Evolutionary conservation across 441 rosid species (phyloP).

Genomic region (Bruguiera hainesii): DNA sequence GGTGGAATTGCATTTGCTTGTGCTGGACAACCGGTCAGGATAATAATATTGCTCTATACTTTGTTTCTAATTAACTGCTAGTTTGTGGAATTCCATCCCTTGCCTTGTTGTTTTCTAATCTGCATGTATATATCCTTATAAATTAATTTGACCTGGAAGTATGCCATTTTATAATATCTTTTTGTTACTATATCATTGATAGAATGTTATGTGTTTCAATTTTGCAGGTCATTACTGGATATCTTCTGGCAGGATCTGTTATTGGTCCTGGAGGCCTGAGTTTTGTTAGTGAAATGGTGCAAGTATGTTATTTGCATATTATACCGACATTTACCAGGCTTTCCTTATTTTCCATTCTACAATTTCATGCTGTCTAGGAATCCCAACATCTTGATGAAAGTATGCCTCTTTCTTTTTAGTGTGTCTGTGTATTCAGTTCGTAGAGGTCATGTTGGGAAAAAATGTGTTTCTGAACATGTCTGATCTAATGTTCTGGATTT

Average conservation of each 20-base stretch:
- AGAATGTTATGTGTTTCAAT: conserved; percentile 17
- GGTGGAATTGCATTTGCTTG: conserved; percentile 99
- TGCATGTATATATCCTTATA: no score
- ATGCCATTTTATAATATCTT: neutral
- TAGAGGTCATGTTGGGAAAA: neutral
- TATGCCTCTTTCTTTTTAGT: neutral
- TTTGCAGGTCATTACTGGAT: conserved; percentile 91
- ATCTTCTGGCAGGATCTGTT: conserved; percentile 85
- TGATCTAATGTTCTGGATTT: neutral
- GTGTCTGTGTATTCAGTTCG: neutral
- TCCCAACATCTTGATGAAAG: no score
- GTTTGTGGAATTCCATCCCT: conserved; percentile 2
- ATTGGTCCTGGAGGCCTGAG: conserved; percentile 97
- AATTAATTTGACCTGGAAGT: no score
- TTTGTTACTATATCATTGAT: neutral
- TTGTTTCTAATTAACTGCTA: conserved; percentile 16
- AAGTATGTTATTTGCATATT: conserved; percentile 52
- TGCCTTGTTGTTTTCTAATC: no score
- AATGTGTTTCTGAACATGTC: conserved; percentile 1
- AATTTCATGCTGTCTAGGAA: no score
- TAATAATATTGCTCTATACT: conserved; percentile 12
- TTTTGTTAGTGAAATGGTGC: conserved; percentile 97
- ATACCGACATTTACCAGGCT: neutral
- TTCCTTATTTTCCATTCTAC: no score
- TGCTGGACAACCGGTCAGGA: conserved; percentile 95